phyloP scores from a whole-genome alignment of 2,329 filamentous ascomycete genomes.

The Aspergillus clavatus region DNA sequence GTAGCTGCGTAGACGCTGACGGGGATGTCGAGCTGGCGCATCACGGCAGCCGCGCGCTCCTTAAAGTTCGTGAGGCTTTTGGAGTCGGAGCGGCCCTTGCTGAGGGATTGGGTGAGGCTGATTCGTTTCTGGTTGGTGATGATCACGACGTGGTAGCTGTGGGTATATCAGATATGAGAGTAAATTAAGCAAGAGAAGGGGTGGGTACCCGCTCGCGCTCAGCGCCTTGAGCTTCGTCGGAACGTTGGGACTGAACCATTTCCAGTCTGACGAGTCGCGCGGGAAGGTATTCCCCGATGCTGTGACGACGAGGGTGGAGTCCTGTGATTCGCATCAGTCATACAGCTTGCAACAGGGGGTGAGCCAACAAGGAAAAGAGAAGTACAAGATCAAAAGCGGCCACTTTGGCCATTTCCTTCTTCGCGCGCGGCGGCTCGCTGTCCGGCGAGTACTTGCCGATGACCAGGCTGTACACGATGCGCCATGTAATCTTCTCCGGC shows the following conservation, averaged over 20 bases:
- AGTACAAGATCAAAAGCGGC: constrained; percentile 46
- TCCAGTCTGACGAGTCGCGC: constrained; percentile 73
- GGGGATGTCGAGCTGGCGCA: constrained; percentile 65
- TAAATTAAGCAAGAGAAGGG: constrained; percentile 18
- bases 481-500: constrained; percentile 69
- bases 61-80: constrained; percentile 77
- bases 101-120: constrained; percentile 67
- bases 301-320: constrained; percentile 80
- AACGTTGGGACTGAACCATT: constrained; percentile 80
- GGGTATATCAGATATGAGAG: neutral
- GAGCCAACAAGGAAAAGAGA: neutral
- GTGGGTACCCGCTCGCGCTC: constrained; percentile 67
- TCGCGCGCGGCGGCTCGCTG: constrained; percentile 7
- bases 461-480: constrained; percentile 63
- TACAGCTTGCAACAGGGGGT: neutral
- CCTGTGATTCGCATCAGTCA: constrained; percentile 47
- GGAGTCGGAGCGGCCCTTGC: constrained; percentile 61
- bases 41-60: constrained; percentile 65
- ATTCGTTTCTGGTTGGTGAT: constrained; percentile 88
- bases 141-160: constrained; percentile 68
- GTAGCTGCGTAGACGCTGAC: constrained; percentile 83
- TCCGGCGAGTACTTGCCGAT: constrained; percentile 64
- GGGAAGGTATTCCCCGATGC: constrained; percentile 76
- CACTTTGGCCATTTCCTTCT: constrained; percentile 27
- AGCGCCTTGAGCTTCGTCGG: constrained; percentile 63